Conservation (phyloP, 2,329 filamentous ascomycete genomes). For the Penicillium sp. region DNA sequence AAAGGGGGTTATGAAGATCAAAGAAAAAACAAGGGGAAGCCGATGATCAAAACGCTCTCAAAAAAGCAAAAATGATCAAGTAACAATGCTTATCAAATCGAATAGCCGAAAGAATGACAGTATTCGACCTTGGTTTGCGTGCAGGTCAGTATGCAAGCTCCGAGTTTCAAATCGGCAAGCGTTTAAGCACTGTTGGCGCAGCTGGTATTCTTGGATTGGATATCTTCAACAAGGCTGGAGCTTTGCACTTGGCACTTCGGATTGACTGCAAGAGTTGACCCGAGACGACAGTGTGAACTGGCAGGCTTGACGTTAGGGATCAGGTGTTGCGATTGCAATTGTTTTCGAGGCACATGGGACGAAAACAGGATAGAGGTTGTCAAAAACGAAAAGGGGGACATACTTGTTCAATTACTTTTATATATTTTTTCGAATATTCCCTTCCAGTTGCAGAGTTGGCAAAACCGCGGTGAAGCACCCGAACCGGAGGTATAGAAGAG, state of each 20-base stretch:
- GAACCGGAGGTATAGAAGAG: slow-evolving; percentile 2
- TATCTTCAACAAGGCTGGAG: neutral
- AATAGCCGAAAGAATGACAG: neutral
- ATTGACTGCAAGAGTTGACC: neutral
- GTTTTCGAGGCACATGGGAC: neutral
- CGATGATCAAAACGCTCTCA: neutral
- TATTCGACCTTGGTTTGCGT: neutral
- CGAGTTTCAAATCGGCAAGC: neutral
- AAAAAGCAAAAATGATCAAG: neutral
- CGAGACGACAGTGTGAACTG: neutral
- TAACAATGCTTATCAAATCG: neutral
- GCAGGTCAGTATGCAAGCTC: neutral
- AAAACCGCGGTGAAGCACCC: neutral
- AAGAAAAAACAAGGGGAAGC: neutral
- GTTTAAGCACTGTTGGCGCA: neutral
- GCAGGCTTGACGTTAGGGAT: neutral
- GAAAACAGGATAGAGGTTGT: neutral
- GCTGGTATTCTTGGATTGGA: neutral
- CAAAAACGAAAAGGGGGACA: neutral
- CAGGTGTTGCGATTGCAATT: neutral
- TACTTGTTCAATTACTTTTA: neutral
- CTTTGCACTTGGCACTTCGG: neutral
- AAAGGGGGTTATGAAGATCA: neutral
- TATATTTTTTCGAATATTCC: neutral
- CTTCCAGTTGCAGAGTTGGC: neutral